phyloP scores from a whole-genome alignment of 108 stramenopile species.

The Skeletonema tropicum region DNA sequence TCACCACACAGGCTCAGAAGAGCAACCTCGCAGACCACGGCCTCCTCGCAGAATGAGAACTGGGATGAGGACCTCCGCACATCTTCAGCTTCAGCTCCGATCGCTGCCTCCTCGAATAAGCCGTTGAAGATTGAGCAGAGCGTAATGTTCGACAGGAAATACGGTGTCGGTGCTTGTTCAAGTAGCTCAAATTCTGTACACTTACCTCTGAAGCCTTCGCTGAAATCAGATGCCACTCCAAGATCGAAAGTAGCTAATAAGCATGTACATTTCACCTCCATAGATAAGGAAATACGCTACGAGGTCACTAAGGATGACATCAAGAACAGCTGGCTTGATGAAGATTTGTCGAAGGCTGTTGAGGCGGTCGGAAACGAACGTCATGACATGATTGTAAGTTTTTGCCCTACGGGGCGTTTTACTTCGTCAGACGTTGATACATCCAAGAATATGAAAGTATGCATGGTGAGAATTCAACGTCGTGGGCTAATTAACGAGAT shows the following conservation, averaged over 20 bases:
- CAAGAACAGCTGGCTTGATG: not conserved
- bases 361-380: not conserved
- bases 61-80: not conserved
- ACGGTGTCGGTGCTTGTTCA: not conserved
- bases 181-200: not conserved
- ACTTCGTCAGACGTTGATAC: not conserved
- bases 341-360: not conserved
- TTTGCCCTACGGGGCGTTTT: not conserved
- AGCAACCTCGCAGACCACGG: no score
- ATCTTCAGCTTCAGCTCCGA: not conserved
- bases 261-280: not conserved
- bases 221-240: not conserved
- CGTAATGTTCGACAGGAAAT: not conserved
- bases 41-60: not conserved
- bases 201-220: not conserved
- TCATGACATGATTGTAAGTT: not conserved
- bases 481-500: not conserved
- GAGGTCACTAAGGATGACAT: not conserved
- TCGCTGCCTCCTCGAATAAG: not conserved
- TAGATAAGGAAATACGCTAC: not conserved
- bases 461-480: no score
- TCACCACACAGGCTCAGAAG: no score
- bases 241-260: not conserved
- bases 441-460: not conserved
- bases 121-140: not conserved